Evolutionary conservation across 768 basidiomycete species (phyloP), one percentile per base, ranked within the genome.

Genomic region (Tricholomella constricta): DNA sequence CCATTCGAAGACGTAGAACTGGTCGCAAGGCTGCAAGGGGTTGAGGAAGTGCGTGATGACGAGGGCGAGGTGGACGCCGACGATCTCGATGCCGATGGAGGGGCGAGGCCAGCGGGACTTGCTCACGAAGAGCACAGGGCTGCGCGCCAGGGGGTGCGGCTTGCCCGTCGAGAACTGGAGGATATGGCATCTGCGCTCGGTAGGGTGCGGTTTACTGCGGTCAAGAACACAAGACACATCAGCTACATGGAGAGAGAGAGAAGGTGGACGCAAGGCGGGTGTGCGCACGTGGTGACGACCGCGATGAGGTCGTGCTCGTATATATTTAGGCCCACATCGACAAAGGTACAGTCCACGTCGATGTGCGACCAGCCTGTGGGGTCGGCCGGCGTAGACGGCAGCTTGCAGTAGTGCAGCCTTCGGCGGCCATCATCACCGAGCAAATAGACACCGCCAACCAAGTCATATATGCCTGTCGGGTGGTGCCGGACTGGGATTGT

Each of bases 1-100:
- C 80, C 80, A 81, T 23, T 79, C 66, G 48, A 67, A 78, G 2
- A 80, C 62, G 43, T 69, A 78, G 15, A 81, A 60, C 58, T 56
- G 49, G 77, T 71, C 4, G 59, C 40, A 1, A 57, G 59, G 2
- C 44, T 48, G 22, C 29, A 26, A 1, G 43, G 38, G 20, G 60
- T 55, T 22, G 31, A 54, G 59, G 43, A 45, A 51, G 48, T 68
- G 69, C 2, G 66, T 62, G 4, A 74, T 64, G 6, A 76, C 61
- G 1, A 80, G 66, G 1, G 76, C 74, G 2, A 79, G 62, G 54
- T 75, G 63, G 10, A 75, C 69, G 14, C 78, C 78, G 11, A 78
- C 77, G 37, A 78, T 74, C 53, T 79, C 78, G 26, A 80, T 68
- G 10, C 71, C 71, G n/a, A 78, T 62, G 10, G 65, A 56, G 2